phyloP scores from a whole-genome alignment of 2,329 filamentous ascomycete species.

The Epichloe baconii region DNA sequence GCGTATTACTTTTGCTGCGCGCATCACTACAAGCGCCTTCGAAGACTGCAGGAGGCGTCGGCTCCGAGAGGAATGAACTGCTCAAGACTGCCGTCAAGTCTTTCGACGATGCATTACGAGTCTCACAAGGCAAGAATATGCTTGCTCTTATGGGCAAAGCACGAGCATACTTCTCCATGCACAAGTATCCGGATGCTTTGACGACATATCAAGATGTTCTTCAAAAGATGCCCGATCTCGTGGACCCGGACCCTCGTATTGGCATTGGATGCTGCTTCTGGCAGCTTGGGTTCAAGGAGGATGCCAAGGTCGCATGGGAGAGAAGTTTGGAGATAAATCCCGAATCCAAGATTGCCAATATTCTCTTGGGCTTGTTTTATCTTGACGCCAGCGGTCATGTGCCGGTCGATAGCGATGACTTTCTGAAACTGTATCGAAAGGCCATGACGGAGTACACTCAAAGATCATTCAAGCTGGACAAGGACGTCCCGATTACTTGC shows the following conservation, averaged over 20 bases:
- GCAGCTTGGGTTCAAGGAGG: conserved; percentile 89
- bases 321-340: conserved; percentile 68
- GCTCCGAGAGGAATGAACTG: conserved; percentile 65
- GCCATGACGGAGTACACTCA: conserved; percentile 93
- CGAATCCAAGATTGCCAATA: conserved; percentile 79
- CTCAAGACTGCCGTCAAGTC: conserved; percentile 78
- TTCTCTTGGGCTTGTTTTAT: conserved; percentile 80
- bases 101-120: conserved; percentile 84
- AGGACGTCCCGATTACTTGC: conserved; percentile 78
- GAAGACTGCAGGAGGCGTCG: conserved; percentile 51
- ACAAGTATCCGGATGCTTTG: conserved; percentile 73
- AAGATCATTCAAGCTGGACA: conserved; percentile 86
- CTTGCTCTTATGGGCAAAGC: conserved; percentile 86
- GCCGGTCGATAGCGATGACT: conserved; percentile 71
- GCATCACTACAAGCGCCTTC: conserved; percentile 72
- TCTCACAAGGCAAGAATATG: conserved; percentile 77
- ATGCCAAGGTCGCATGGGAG: conserved; percentile 85
- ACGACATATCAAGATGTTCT: conserved; percentile 79
- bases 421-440: conserved; percentile 74
- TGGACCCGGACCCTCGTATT: conserved; percentile 88
- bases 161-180: conserved; percentile 72
- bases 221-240: conserved; percentile 70
- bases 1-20: conserved; percentile 75
- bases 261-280: conserved; percentile 96
- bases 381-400: conserved; percentile 76